Evolutionary conservation across 495 filamentous ascomycete genomes (phyloP), one percentile per base, ranked within the genome.

Genomic region (Penicillium canescens): DNA sequence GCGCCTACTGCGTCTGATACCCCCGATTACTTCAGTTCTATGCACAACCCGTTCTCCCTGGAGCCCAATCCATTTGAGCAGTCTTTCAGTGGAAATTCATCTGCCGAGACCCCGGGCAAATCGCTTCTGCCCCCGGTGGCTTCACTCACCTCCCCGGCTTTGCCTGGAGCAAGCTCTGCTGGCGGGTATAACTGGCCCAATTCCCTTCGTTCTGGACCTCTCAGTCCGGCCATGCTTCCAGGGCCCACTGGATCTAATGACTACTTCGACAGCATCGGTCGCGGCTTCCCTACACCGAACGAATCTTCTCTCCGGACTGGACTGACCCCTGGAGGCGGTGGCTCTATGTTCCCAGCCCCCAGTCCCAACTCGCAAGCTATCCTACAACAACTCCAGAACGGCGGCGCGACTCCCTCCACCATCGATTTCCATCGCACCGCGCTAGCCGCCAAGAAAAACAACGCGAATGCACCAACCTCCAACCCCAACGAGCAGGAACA

Each of bases 21-120:
- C n/a, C 82, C 85, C 28, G 89, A 94, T 63, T 93, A 92, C 74
- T 95, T 92, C 73, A 84, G 82, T 35, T 79, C 74, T 45, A 77
- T 82, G 31, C 78, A 86, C 65, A 81, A 73, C 63, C 81, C 80
- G 58, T 88, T 83, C 68, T 86, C 85, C 46, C 81, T 88, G 58
- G 94, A 98, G 67, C 92, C 91, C 48, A 98, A 98, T 66, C 92
- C 93, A 6, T 98, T 98, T 66, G 94, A 98, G 68, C 86, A 91
- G 62, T 96, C 92, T 0, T 98, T 98, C 67, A 81, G 83, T 46
- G 84, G 82, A 49, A 53, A 56, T 39, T 79, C 87, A 11, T 31
- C 49, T 9, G 80, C 82, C 49, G 90, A 96, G 64, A 94, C 91
- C 20, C 91, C 95, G 11, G 91, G 90, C 38, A 91, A 92, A 67